Percentiles rank a stretch among this genome's conserved stretches.
phyloP scores from a whole-genome alignment of 2,329 filamentous ascomycete species.

The Aspergillus fumigatiaffinis region DNA sequence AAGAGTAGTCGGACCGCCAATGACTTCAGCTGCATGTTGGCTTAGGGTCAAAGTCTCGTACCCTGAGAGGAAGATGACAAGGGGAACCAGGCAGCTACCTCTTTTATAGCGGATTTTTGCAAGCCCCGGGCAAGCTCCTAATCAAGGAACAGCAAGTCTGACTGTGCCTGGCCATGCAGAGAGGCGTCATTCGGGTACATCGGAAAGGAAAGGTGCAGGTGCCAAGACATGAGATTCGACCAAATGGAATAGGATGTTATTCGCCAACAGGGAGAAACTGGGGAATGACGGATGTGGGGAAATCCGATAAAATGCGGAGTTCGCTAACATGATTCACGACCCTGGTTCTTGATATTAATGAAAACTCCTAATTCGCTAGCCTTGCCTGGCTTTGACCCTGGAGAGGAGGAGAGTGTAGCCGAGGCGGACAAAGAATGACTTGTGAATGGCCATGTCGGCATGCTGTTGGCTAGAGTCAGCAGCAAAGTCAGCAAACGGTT shows the following conservation, averaged over 20 bases:
- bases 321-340: background rate
- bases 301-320: background rate
- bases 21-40: constrained; percentile 9
- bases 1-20: constrained; percentile 11
- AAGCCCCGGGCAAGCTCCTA: background rate
- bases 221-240: background rate
- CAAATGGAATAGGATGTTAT: background rate
- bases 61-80: background rate
- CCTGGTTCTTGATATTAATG: background rate
- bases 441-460: background rate
- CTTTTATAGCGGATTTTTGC: background rate
- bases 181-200: background rate
- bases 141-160: background rate
- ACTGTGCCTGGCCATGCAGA: background rate
- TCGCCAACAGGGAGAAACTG: background rate
- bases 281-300: background rate
- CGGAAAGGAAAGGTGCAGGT: background rate
- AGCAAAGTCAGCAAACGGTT: background rate
- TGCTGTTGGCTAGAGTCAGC: background rate
- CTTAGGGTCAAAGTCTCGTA: background rate
- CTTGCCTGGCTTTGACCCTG: background rate
- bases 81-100: background rate
- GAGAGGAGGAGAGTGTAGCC: background rate
- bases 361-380: background rate
- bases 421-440: too few species aligned